Evolutionary conservation across 495 filamentous ascomycete genomes (phyloP), one percentile per base, ranked within the genome.

Genomic region (Venustampulla echinocandica): DNA sequence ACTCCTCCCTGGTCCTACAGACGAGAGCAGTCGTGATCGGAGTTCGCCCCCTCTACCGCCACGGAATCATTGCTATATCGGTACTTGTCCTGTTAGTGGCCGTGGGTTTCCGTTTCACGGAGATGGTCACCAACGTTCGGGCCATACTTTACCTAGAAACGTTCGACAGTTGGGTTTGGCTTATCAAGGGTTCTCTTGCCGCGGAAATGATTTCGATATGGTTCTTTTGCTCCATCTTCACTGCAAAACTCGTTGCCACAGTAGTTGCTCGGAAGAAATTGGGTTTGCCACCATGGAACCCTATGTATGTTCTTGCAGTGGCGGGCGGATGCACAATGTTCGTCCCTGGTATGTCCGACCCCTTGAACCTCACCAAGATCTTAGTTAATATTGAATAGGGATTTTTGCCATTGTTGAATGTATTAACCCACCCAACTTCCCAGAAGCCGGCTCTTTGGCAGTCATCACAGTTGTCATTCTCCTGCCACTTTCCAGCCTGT

Each of bases 401-500:
- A 58, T 89, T 50, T 87, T 94, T 61, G 76, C 79, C 1, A 70
- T 77, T 49, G 59, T 87, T 15, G 72, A 86, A 49, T 87, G 75
- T 59, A 54, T 57, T 23, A 44, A 60, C 13, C 40, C 44, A 6
- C 52, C 63, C 43, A 49, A 50, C 17, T 75, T 84, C 49, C 75
- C 77, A 2, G 74, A 80, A 43, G 64, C 85, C 27, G 61, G 64
- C 46, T 74, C 82, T 30, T 69, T 84, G 35, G 69, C 78, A 13
- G 61, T 81, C 2, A 87, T 84, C 9, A 66, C 82, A 2, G 81
- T 87, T 28, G 71, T 79, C 34, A 69, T 93, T 47, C 82, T 83
- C 34, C 75, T 92, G 2, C 88, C 88, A 0, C 73, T 95, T 2
- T 89, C 86, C 15, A 81, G 81, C 4, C 76, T 94, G 54, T 93